Evolutionary conservation across 768 basidiomycete genomes (phyloP), one percentile per base, ranked within the genome.

Genomic region (Leccinum aurantiacum): DNA sequence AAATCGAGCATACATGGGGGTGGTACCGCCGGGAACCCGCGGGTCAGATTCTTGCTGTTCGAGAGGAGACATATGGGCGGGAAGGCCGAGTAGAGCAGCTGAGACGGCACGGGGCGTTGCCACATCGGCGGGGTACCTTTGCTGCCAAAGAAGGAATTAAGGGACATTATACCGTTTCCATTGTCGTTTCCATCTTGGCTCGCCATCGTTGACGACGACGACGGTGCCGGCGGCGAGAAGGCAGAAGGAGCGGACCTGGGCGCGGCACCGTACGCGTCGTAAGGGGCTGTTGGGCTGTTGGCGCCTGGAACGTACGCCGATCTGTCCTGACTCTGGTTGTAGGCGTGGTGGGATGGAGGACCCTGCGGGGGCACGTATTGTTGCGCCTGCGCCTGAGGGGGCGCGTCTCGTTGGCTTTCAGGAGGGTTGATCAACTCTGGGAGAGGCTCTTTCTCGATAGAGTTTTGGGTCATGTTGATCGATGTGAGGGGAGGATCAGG

Each of bases 1-100:
- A 22, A 22, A 22, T 22, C 22, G 22, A 22, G 22, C 22, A 22
- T 2, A 22, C 22, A 22, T 22, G 22, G 22, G 22, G 22, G 22
- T 22, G 22, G 22, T 22, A 22, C 22, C 22, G 22, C 22, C 22
- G 22, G 68, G 33, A 25, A 25, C 24, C 24, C 24, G 24, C 24
- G 24, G 41, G 69, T 68, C 48, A 85, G 54, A 1, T 61, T 56
- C 4, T 65, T 50, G 44, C 41, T n/a, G 22, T 74, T 73, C 17
- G 72, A 73, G 22, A 71, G 58, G 37, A 73, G 52, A 60, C 66
- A 68, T 71, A 73, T 69, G 31, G 73, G 57, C 27, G 71, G 69
- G 59, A 73, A 73, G 4, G 63, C 55, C 11, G n/a, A 31, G 59
- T 66, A 71, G 4, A 60, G 53, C 2, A 73, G 33, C 10, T 60